A percentile compares a stretch with the other conserved stretches of the same genome.
Evolutionary conservation across 495 filamentous ascomycete species (phyloP).

Genomic region (Articulospora tetracladia): DNA sequence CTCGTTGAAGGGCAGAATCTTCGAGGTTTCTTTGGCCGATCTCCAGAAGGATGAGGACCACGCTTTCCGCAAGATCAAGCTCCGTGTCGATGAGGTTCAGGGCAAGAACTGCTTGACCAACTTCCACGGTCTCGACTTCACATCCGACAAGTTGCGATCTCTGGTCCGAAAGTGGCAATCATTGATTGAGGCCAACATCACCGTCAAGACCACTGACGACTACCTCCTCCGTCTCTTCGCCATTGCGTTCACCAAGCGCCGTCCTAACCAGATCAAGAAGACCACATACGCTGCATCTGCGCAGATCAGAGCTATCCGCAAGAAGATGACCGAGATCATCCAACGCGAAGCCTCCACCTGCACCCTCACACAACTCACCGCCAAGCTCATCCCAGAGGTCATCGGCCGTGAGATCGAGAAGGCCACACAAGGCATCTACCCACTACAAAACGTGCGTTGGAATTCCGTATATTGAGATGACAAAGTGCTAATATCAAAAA

Average conservation of each 20-base stretch:
- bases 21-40: slow-evolving; percentile 98
- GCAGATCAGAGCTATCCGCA: slow-evolving; percentile 93
- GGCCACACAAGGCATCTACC: slow-evolving; percentile 98
- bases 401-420: slow-evolving; percentile 99
- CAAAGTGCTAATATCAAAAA: slow-evolving; percentile 30
- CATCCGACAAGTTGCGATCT: slow-evolving; percentile 97
- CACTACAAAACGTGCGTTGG: slow-evolving; percentile 87
- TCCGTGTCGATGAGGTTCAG: slow-evolving; percentile 96
- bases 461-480: background rate
- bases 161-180: slow-evolving; percentile 99
- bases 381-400: slow-evolving; percentile 98
- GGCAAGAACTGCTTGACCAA: slow-evolving; percentile 99
- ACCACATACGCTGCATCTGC: slow-evolving; percentile 95
- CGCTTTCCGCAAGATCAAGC: slow-evolving; percentile 98
- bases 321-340: slow-evolving; percentile 99
- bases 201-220: slow-evolving; percentile 99
- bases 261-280: slow-evolving; percentile 99
- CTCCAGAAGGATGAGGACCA: slow-evolving; percentile 99
- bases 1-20: slow-evolving; percentile 94
- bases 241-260: slow-evolving; percentile 98
- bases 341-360: slow-evolving; percentile 90
- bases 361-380: slow-evolving; percentile 89
- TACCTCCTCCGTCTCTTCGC: slow-evolving; percentile 97
- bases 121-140: slow-evolving; percentile 99
- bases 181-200: slow-evolving; percentile 97